These are phyloP conservation scores for Hansenula sp. DNA, from an alignment of 1,139 yeast genomes.

Conservation along the genomic window DNA sequence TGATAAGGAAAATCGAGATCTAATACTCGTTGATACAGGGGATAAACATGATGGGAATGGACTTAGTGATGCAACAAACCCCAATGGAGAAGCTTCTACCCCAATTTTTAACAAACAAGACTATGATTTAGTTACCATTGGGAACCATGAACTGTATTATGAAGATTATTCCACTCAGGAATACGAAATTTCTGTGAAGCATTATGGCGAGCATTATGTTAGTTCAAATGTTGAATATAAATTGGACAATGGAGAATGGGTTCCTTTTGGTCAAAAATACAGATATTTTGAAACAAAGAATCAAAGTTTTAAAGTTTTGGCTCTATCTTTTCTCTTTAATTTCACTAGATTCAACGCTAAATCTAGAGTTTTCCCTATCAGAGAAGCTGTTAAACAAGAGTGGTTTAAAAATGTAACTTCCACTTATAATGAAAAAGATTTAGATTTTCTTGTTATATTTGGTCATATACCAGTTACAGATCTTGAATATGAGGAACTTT, in stretches of 20 bases:
- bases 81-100: slow-evolving; percentile 65
- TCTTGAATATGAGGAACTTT: slow-evolving; percentile 50
- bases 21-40: slow-evolving; percentile 81
- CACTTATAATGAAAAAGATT: slow-evolving; percentile 35
- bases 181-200: slow-evolving; percentile 51
- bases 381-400: slow-evolving; percentile 46
- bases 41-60: slow-evolving; percentile 97
- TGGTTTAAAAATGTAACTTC: slow-evolving; percentile 63
- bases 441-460: slow-evolving; percentile 66
- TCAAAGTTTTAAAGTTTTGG: slow-evolving; percentile 49
- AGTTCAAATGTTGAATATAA: slow-evolving; percentile 77
- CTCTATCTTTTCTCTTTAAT: slow-evolving; percentile 79
- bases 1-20: slow-evolving; percentile 47
- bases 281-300: slow-evolving; percentile 63
- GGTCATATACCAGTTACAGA: slow-evolving; percentile 78
- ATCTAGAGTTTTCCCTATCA: slow-evolving; percentile 63
- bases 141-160: slow-evolving; percentile 89
- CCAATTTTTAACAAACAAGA: slow-evolving; percentile 62
- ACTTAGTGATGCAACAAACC: slow-evolving; percentile 64
- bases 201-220: slow-evolving; percentile 64
- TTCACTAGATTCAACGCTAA: slow-evolving; percentile 59
- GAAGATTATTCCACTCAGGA: slow-evolving; percentile 67
- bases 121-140: slow-evolving; percentile 79
- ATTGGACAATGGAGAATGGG: slow-evolving; percentile 43
- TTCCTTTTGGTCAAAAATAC: slow-evolving; percentile 65